A percentile compares a stretch with the other conserved stretches of the same genome.
These are phyloP conservation scores for Kwoniella shivajii DNA, from an alignment of 1,284 basidiomycete species.

Conservation along the genomic window DNA sequence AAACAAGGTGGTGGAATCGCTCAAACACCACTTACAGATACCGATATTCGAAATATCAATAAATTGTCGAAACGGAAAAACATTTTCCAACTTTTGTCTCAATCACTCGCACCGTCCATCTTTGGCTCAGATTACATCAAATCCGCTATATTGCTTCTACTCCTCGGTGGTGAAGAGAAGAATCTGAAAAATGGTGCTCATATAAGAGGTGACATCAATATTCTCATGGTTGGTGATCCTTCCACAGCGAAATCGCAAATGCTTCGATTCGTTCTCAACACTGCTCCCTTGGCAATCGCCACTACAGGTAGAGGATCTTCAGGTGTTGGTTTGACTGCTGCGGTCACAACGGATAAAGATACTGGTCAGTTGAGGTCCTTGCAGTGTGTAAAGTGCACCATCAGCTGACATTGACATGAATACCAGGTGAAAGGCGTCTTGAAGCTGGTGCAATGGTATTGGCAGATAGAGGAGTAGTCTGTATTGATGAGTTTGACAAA, in stretches of 20 bases:
- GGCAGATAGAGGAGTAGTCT: conserved; percentile 98
- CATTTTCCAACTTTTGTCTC: conserved; percentile 85
- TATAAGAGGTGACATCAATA: conserved; percentile 98
- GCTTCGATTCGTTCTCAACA: conserved; percentile 93
- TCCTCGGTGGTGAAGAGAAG: conserved; percentile 97
- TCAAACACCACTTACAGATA: conserved; percentile 87
- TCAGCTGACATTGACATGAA: background rate
- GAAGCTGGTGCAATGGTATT: conserved; percentile 99
- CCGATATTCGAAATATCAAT: conserved; percentile 95
- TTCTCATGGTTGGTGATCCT: conserved; percentile 99
- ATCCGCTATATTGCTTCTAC: conserved; percentile 83
- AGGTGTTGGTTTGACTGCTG: conserved; percentile 98
- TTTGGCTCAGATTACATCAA: conserved; percentile 97
- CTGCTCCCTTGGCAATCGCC: conserved; percentile 94
- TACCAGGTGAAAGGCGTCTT: conserved; percentile 78
- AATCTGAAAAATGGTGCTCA: conserved; percentile 97
- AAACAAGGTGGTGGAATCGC: conserved; percentile 96
- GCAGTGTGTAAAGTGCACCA: background rate
- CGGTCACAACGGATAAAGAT: conserved; percentile 97
- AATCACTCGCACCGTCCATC: conserved; percentile 96
- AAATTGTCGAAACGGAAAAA: conserved; percentile 81
- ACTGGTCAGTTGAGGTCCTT: conserved; percentile 60
- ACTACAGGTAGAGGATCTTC: conserved; percentile 97
- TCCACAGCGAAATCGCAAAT: conserved; percentile 97
- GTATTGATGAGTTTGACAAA: conserved; percentile 99